Percentiles rank a stretch among this genome's conserved stretches.
Conservation (phyloP, 2,329 filamentous ascomycete species). For the Ceratocystis lukuohia region DNA sequence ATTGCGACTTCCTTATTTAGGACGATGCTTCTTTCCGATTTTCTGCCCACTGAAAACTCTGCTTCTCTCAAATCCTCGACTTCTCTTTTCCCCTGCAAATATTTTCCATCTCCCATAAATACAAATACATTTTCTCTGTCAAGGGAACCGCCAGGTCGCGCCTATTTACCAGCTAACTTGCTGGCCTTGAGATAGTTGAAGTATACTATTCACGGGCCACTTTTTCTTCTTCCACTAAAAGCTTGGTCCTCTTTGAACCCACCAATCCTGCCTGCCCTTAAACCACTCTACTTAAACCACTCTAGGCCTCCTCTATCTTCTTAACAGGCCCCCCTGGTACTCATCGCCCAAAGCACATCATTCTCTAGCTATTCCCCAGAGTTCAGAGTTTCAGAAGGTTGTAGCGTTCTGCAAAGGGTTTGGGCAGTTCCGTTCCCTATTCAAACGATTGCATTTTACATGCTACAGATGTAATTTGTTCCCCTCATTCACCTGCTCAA, state of each 20-base stretch:
- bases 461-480: background rate
- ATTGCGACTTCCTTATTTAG: background rate
- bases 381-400: conserved; percentile 14
- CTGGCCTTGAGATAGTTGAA: too few species aligned
- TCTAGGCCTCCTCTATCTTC: background rate
- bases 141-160: too few species aligned
- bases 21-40: background rate
- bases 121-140: too few species aligned
- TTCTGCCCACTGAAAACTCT: background rate
- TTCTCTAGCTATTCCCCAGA: background rate
- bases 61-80: background rate
- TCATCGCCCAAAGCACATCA: background rate
- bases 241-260: conserved; percentile 1
- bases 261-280: background rate
- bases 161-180: background rate
- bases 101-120: too few species aligned
- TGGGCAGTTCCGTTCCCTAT: background rate
- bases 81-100: background rate
- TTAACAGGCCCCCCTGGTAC: background rate
- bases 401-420: conserved; percentile 1
- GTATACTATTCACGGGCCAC: background rate
- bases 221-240: background rate
- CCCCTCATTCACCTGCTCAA: background rate
- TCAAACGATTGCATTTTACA: background rate
- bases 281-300: background rate